Conservation (phyloP, 2,329 filamentous ascomycete genomes). For the Scolecobasidium constrictum region DNA sequence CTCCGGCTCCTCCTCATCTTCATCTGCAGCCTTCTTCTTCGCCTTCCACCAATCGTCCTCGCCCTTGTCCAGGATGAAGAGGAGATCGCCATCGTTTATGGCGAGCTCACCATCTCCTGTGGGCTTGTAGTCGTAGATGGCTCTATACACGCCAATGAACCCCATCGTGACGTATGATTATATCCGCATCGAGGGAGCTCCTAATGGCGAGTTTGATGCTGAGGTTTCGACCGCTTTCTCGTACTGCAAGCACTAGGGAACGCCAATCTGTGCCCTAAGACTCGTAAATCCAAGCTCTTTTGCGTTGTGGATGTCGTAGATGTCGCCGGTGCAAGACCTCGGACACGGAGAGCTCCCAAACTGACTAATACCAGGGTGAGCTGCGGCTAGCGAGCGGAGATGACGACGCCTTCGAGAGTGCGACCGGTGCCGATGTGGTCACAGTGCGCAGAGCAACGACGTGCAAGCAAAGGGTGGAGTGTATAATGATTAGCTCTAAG, state of each 20-base stretch:
- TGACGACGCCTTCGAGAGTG: too few species aligned
- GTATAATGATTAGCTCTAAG: neutral
- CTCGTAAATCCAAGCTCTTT: neutral
- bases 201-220: neutral
- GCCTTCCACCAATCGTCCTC: constrained; percentile 81
- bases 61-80: constrained; percentile 81
- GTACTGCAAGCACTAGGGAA: neutral
- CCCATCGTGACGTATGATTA: constrained; percentile 52
- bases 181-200: neutral
- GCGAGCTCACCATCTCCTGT: constrained; percentile 78
- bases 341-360: neutral
- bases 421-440: too few species aligned
- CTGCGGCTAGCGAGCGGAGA: too few species aligned
- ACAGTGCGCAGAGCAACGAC: too few species aligned
- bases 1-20: constrained; percentile 84
- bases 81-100: constrained; percentile 74
- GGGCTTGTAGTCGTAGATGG: constrained; percentile 85
- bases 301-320: neutral
- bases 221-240: neutral
- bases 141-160: constrained; percentile 83
- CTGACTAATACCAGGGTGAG: too few species aligned
- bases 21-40: constrained; percentile 69
- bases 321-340: neutral
- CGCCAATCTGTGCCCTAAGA: neutral
- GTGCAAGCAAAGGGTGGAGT: neutral